Conservation (phyloP, 1,284 basidiomycete species). For the Rhizopogon hawkerae region DNA sequence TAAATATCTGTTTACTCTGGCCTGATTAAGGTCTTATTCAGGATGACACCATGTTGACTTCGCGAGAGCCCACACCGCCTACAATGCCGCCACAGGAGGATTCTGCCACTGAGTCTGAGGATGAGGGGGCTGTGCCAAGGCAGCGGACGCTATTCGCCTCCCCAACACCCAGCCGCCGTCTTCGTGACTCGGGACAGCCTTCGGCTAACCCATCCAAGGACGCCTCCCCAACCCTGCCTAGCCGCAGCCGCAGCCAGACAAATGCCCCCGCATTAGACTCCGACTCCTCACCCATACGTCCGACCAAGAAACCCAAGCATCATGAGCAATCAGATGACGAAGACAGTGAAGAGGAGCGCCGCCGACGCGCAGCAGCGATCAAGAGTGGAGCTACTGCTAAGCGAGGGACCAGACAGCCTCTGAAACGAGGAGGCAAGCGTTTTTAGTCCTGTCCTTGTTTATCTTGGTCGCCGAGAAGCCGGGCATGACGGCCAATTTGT, state of each 20-base stretch:
- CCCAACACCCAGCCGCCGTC: background rate
- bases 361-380: slow-evolving; percentile 31
- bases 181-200: slow-evolving; percentile 18
- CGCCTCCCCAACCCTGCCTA: slow-evolving; percentile 12
- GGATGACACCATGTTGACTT: background rate
- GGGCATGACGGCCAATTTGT: background rate
- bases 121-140: slow-evolving; percentile 19
- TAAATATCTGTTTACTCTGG: background rate
- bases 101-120: slow-evolving; percentile 47
- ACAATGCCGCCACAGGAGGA: slow-evolving; percentile 25
- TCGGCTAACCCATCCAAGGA: slow-evolving; percentile 12
- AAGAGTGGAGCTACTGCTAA: slow-evolving; percentile 28
- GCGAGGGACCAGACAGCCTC: slow-evolving; percentile 57
- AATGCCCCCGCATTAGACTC: slow-evolving; percentile 31
- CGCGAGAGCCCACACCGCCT: slow-evolving; percentile 13
- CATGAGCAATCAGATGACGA: slow-evolving; percentile 36
- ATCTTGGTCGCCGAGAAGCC: slow-evolving; percentile 3
- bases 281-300: slow-evolving; percentile 38
- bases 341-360: slow-evolving; percentile 48
- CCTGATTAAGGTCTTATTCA: background rate
- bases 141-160: background rate
- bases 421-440: slow-evolving; percentile 63
- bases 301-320: slow-evolving; percentile 41
- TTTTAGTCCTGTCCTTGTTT: slow-evolving; percentile 32
- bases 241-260: slow-evolving; percentile 18